phyloP scores from a whole-genome alignment of 164 flowering plant species.

The Euptelea pleiosperma region DNA sequence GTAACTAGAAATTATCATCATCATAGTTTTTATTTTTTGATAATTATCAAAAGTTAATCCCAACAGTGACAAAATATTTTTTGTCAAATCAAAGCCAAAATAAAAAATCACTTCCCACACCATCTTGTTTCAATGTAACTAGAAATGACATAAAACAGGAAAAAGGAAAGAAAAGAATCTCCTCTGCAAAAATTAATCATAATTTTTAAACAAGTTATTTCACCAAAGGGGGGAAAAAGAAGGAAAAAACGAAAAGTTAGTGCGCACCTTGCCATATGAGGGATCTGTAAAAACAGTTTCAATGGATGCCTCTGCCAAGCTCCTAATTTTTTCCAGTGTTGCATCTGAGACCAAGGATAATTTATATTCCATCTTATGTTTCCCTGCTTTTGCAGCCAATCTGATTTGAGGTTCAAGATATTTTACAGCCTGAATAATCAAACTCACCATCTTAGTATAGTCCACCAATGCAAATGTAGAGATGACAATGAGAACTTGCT shows the following conservation, averaged over 20 bases:
- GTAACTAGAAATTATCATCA: too few relatives aligned
- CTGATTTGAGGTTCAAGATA: conserved; percentile 86
- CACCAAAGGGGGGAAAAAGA: not conserved
- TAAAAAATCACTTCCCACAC: too few relatives aligned
- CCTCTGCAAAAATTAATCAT: not conserved
- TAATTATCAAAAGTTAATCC: too few relatives aligned
- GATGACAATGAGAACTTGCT: not conserved
- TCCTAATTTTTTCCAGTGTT: conserved; percentile 63
- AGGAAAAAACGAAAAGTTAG: not conserved
- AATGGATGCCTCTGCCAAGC: conserved; percentile 61
- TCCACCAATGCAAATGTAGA: not conserved
- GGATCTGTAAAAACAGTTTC: conserved; percentile 90
- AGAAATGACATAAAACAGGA: not conserved
- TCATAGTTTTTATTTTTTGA: too few relatives aligned
- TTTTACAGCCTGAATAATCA: conserved; percentile 68
- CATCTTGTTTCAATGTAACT: not conserved
- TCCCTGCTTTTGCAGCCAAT: conserved; percentile 88
- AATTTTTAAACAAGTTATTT: not conserved
- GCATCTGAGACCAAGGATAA: conserved; percentile 64
- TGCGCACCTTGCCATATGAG: conserved; percentile 80
- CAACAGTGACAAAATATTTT: too few relatives aligned
- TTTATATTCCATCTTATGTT: conserved; percentile 71
- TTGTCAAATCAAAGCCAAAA: too few relatives aligned
- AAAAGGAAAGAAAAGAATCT: too few relatives aligned
- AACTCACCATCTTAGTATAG: conserved; percentile 11